phyloP scores from a whole-genome alignment of 805 yeast genomes.

The Starmera pachycereana region DNA sequence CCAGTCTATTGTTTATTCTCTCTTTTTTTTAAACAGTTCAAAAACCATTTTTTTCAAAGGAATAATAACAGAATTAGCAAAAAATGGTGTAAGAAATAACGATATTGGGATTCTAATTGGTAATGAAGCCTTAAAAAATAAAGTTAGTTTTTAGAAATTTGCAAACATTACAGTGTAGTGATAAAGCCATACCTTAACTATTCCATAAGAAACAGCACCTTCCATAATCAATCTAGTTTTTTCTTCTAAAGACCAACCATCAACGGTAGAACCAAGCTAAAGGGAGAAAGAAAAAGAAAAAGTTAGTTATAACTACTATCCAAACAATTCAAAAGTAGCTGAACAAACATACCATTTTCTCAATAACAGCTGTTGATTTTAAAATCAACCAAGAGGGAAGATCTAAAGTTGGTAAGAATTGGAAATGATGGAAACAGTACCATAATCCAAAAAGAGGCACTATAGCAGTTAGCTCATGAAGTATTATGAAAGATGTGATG shows the following conservation, averaged over 20 bases:
- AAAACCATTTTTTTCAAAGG: slow-evolving; percentile 25
- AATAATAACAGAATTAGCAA: slow-evolving; percentile 39
- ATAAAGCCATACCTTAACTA: slow-evolving; percentile 46
- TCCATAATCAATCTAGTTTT: slow-evolving; percentile 49
- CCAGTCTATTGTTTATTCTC: not conserved
- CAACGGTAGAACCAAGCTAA: slow-evolving; percentile 15
- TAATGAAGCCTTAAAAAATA: slow-evolving; percentile 23
- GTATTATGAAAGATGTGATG: slow-evolving; percentile 50
- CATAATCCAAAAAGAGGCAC: slow-evolving; percentile 60
- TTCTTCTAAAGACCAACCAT: slow-evolving; percentile 31
- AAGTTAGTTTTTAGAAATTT: too few species aligned
- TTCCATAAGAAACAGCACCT: slow-evolving; percentile 67
- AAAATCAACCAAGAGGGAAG: slow-evolving; percentile 51
- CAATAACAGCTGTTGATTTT: slow-evolving; percentile 49
- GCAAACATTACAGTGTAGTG: too few species aligned
- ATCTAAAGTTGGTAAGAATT: slow-evolving; percentile 37
- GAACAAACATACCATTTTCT: slow-evolving; percentile 39
- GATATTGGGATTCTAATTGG: slow-evolving; percentile 45
- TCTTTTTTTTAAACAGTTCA: not conserved
- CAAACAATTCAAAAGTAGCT: too few species aligned
- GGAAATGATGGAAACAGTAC: slow-evolving; percentile 51
- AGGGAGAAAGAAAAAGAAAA: slow-evolving; percentile 5
- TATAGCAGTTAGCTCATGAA: slow-evolving; percentile 71
- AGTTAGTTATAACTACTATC: too few species aligned
- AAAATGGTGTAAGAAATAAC: slow-evolving; percentile 44